Evolutionary conservation across 83 land plant species (phyloP).

Genomic region (Larix sibirica): DNA sequence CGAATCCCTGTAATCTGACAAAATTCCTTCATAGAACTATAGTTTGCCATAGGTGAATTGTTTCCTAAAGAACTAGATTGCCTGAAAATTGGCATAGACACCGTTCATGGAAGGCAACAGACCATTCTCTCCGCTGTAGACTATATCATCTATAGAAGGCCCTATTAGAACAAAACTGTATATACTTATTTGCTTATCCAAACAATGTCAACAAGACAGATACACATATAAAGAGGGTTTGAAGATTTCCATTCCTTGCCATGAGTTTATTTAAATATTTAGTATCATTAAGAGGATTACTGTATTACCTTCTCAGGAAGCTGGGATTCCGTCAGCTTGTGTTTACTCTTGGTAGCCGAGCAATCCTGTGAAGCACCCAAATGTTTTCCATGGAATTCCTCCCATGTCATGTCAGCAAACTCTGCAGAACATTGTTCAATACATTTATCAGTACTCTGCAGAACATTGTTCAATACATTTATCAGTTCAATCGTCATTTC

Average conservation of each 20-base stretch:
- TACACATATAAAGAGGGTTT: not conserved
- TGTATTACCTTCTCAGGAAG: conserved; percentile 66
- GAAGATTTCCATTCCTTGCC: no score
- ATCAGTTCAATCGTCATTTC: not conserved
- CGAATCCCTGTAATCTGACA: no score
- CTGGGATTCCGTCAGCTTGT: conserved; percentile 44
- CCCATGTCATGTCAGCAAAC: conserved; percentile 87
- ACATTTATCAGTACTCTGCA: not conserved
- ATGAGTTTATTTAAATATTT: not conserved
- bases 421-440: conserved; percentile 34
- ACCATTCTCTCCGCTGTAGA: no score
- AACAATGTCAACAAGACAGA: not conserved
- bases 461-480: not conserved
- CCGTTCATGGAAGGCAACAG: no score
- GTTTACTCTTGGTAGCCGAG: conserved; percentile 86
- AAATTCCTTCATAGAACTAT: no score
- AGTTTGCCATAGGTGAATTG: no score
- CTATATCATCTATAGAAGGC: no score
- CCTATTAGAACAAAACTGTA: no score
- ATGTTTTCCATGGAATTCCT: conserved; percentile 65
- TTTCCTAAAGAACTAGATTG: no score
- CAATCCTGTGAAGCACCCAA: conserved; percentile 82
- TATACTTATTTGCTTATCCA: not conserved
- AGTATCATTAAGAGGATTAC: not conserved
- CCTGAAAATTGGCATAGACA: no score